A percentile compares a stretch with the other conserved stretches of the same genome.
Evolutionary conservation across 352 stramenopile species (phyloP).

Genomic region (Globisporangium okanoganense): DNA sequence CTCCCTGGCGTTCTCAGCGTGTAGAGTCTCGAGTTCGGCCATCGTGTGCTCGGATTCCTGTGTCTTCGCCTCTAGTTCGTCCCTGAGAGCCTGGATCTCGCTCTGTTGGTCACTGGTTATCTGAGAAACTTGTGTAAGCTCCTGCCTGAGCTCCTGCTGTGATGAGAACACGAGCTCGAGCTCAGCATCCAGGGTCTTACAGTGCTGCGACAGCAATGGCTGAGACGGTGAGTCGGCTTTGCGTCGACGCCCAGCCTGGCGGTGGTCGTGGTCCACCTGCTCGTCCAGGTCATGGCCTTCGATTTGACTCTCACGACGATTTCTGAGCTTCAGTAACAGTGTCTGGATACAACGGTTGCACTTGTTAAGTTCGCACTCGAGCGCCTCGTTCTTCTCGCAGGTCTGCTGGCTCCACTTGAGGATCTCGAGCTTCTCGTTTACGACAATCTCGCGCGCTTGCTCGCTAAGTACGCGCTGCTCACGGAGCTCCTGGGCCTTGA

Average conservation of each 20-base stretch:
- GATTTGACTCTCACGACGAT: background rate
- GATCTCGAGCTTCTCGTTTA: conserved; percentile 54
- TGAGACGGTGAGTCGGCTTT: background rate
- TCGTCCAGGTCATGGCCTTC: background rate
- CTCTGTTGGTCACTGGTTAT: conserved; percentile 23
- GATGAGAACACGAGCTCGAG: conserved; percentile 19
- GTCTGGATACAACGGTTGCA: conserved; percentile 21
- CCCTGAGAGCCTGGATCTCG: conserved; percentile 19
- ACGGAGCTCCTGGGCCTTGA: conserved; percentile 33
- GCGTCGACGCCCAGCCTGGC: background rate
- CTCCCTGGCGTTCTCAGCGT: conserved; percentile 31
- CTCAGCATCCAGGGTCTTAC: conserved; percentile 19
- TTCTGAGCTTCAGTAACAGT: conserved; percentile 25
- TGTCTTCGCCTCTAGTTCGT: conserved; percentile 30
- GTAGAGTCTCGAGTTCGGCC: conserved; percentile 39
- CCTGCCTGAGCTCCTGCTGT: conserved; percentile 20
- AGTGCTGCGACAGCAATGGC: conserved; percentile 10
- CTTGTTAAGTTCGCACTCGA: conserved; percentile 32
- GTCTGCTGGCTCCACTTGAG: conserved; percentile 59
- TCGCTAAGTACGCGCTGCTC: conserved; percentile 44
- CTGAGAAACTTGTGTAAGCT: conserved; percentile 16
- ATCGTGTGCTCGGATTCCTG: conserved; percentile 32
- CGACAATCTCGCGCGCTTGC: conserved; percentile 58
- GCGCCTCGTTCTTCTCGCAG: conserved; percentile 44
- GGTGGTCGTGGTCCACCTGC: background rate